Base-by-base conservation (phyloP, 2,329 filamentous ascomycete species). In the Colletotrichum sp. region DNA sequence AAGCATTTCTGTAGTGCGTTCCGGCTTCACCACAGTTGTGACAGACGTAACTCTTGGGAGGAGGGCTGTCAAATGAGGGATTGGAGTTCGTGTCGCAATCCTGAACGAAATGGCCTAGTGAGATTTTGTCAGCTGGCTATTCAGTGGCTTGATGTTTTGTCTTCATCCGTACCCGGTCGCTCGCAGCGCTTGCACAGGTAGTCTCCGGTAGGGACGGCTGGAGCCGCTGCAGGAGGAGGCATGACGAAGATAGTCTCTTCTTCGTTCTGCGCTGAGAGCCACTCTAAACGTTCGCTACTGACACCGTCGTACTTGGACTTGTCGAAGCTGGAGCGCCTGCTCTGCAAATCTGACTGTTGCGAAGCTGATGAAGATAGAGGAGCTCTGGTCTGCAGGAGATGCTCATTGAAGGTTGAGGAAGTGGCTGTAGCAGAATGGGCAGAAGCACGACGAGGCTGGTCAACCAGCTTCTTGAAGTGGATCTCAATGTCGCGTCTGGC, bases 81-180 rank as follows among this genome's bases (percentile, higher is more conserved):
- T 71, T 60, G n/a, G 30, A 30, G 16, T 71, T 77, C 26, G 64
- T 74, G 13, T 75, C 68, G 52, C 78, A 80, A 9, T 79, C 34
- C 24, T 75, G 71, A 28, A 79, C 68, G 30, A 72, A 70, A 65
- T 79, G 78, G 3, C 78, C 80, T 81, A n/a, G 8, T 24, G 18
- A 21, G 12, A 28, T 34, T 28, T 61, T 26, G 6, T 34, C 28
- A 61, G 64, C 60, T 66, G 48, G 34, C 30, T 34, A 9, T 7
- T 7, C 59, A 13, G 24, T 14, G 26, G 21, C 21, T n/a, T 24
- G 52, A 14, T 39, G 21, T 24, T 32, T 32, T 43, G 24, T 14
- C 32, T 8, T 57, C 12, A 21, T 57, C 36, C 30, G 24, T 63
- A 75, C 74, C 74, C 67, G 66, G 52, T n/a, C 52, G 64, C 30